Evolutionary conservation across 2,329 filamentous ascomycete species (phyloP).

Genomic region (Ramichloridium luteum): DNA sequence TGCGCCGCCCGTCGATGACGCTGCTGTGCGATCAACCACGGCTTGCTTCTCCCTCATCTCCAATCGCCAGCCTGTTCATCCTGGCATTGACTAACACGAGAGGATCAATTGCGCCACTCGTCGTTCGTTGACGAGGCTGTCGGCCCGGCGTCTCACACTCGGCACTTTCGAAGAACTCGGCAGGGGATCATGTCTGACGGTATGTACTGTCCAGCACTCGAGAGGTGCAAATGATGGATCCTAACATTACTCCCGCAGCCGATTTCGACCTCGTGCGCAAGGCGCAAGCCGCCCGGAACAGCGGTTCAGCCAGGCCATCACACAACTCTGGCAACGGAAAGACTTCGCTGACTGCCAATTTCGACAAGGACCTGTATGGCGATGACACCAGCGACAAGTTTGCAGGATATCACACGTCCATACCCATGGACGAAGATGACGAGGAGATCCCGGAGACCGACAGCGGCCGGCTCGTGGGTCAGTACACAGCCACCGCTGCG

Average conservation of each 20-base stretch:
- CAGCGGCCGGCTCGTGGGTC: constrained; percentile 65
- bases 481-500: constrained; percentile 85
- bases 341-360: constrained; percentile 78
- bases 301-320: constrained; percentile 58
- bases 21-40: too few relatives aligned
- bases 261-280: constrained; percentile 80
- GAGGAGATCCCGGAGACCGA: constrained; percentile 58
- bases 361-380: constrained; percentile 82
- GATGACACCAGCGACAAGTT: constrained; percentile 62
- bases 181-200: constrained; percentile 25
- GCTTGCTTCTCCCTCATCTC: too few relatives aligned
- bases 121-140: too few relatives aligned
- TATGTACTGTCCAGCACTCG: constrained; percentile 8
- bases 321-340: constrained; percentile 67
- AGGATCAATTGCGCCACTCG: too few relatives aligned
- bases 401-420: constrained; percentile 80
- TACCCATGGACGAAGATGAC: constrained; percentile 68
- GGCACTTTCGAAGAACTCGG: too few relatives aligned
- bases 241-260: constrained; percentile 30
- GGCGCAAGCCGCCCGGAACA: constrained; percentile 87
- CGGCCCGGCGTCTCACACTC: too few relatives aligned
- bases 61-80: too few relatives aligned
- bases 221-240: constrained; percentile 4
- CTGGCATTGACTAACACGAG: too few relatives aligned
- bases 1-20: too few relatives aligned